phyloP scores from a whole-genome alignment of 495 filamentous ascomycete genomes.

The Hypoxylon rickii region DNA sequence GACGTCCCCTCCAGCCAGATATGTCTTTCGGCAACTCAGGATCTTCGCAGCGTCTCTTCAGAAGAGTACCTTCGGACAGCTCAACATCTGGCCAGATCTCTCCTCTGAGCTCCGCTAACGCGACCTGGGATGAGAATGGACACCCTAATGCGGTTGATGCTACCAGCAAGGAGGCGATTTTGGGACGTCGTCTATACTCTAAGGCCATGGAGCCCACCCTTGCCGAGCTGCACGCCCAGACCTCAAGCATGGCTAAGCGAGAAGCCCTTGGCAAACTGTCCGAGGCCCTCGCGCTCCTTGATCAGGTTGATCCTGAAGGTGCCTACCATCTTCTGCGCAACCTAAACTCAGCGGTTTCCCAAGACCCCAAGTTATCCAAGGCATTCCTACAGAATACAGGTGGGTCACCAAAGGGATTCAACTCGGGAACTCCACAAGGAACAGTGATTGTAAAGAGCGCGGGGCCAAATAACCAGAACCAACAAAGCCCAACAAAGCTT shows the following conservation, averaged over 20 bases:
- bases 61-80: constrained; percentile 75
- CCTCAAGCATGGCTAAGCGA: constrained; percentile 71
- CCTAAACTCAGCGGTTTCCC: constrained; percentile 56
- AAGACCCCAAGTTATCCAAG: constrained; percentile 47
- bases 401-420: constrained; percentile 17
- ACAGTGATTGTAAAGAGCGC: constrained; percentile 52
- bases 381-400: constrained; percentile 38
- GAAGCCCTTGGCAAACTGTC: constrained; percentile 80
- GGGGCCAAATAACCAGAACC: constrained; percentile 21
- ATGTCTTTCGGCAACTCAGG: constrained; percentile 88
- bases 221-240: constrained; percentile 81
- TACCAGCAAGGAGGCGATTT: constrained; percentile 75
- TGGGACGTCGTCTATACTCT: constrained; percentile 78
- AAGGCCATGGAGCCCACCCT: constrained; percentile 79
- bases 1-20: constrained; percentile 79
- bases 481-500: constrained; percentile 54
- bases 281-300: constrained; percentile 81
- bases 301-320: constrained; percentile 88
- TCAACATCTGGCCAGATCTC: constrained; percentile 48
- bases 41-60: constrained; percentile 87
- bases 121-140: constrained; percentile 47
- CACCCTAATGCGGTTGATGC: constrained; percentile 50
- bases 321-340: constrained; percentile 79
- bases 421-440: constrained; percentile 45
- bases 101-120: constrained; percentile 41